Percentiles rank a stretch among this genome's conserved stretches.
These are phyloP conservation scores for Fusarium sambucinum DNA, from an alignment of 2,329 filamentous ascomycete species.

Conservation along the genomic window DNA sequence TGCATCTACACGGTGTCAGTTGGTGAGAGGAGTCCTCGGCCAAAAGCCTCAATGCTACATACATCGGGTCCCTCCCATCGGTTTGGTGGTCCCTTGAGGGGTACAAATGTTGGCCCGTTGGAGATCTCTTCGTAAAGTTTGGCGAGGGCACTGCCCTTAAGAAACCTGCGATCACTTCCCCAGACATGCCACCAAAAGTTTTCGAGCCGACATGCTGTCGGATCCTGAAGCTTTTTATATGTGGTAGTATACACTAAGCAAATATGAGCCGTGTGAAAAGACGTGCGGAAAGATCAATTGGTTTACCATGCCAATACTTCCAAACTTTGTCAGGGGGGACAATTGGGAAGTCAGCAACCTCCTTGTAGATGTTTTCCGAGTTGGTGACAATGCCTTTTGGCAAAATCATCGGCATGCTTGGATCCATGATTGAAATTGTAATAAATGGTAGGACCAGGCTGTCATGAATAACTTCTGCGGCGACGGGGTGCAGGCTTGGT, in stretches of 20 bases:
- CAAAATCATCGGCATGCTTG: conserved; percentile 59
- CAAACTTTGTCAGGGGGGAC: conserved; percentile 66
- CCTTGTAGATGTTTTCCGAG: conserved; percentile 63
- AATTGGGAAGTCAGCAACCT: conserved; percentile 64
- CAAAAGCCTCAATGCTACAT: conserved; percentile 36
- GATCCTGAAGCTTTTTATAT: conserved; percentile 68
- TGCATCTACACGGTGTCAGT: conserved; percentile 45
- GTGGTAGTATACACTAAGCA: conserved; percentile 70
- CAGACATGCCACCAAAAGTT: conserved; percentile 77
- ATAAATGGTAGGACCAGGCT: conserved; percentile 14
- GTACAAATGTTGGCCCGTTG: conserved; percentile 67
- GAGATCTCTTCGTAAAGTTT: conserved; percentile 70
- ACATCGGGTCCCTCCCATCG: conserved; percentile 66
- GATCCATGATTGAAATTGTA: conserved; percentile 48
- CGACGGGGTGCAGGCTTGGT: not conserved
- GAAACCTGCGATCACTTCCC: conserved; percentile 66
- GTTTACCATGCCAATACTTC: conserved; percentile 69
- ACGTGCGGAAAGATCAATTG: not conserved
- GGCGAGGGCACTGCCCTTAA: conserved; percentile 67
- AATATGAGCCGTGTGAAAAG: conserved; percentile 23
- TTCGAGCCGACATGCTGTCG: conserved; percentile 71
- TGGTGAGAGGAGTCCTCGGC: conserved; percentile 1
- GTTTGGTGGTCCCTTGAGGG: conserved; percentile 65
- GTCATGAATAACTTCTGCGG: conserved; percentile 15
- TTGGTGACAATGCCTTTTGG: conserved; percentile 71